phyloP scores from a whole-genome alignment of 2,329 filamentous ascomycete genomes.

The Ploettnerulaceae sp. region DNA sequence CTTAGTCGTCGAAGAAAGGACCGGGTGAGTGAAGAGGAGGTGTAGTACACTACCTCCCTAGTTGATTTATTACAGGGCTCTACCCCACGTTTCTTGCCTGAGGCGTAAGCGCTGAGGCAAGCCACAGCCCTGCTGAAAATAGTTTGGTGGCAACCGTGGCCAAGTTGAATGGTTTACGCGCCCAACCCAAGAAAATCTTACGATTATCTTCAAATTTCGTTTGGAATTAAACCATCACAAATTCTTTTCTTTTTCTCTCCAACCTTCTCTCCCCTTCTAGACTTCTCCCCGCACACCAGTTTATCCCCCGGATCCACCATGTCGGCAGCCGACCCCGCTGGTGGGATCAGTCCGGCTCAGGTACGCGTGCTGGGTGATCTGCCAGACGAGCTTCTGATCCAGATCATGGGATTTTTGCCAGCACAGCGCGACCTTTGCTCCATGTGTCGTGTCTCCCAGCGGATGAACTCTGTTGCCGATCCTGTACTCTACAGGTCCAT shows the following conservation, averaged over 20 bases:
- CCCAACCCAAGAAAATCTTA: background rate
- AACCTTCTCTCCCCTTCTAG: background rate
- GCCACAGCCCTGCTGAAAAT: too few relatives aligned
- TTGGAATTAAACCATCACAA: background rate
- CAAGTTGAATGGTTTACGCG: background rate
- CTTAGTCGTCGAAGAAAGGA: too few relatives aligned
- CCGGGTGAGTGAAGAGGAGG: too few relatives aligned
- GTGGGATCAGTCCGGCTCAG: background rate
- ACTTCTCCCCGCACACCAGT: too few relatives aligned
- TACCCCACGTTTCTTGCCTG: too few relatives aligned
- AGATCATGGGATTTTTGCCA: constrained; percentile 38
- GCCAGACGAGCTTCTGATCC: constrained; percentile 39
- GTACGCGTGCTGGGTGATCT: constrained; percentile 22
- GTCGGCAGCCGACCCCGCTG: background rate
- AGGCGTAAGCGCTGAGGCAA: too few relatives aligned
- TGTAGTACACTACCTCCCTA: too few relatives aligned
- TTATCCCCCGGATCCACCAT: constrained; percentile 9
- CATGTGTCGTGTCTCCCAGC: constrained; percentile 41
- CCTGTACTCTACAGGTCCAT: constrained; percentile 45
- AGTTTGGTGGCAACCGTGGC: constrained; percentile 3
- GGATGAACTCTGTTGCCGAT: constrained; percentile 43
- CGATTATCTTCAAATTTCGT: background rate
- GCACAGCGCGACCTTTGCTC: constrained; percentile 40
- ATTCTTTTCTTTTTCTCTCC: constrained; percentile 1
- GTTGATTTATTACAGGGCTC: too few relatives aligned